Base-by-base conservation (phyloP, 2,329 filamentous ascomycete genomes). In the Arthrobotrys entomopaga region DNA sequence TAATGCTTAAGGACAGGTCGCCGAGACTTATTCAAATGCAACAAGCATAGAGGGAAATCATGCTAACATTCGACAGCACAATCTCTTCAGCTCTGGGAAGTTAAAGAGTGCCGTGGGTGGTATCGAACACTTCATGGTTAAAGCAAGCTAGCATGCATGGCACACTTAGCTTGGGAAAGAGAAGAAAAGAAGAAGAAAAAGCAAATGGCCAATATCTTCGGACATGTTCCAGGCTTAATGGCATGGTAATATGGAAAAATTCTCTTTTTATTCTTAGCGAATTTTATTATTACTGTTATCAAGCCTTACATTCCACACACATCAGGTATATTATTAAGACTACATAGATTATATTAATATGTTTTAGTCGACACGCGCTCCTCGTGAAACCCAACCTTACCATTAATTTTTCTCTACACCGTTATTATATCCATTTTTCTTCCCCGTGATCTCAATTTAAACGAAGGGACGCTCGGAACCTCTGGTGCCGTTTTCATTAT, bases 71-170 rank as follows among this genome's bases (percentile, higher is more conserved):
- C 50, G 57, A 57, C 22, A 46, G 16, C 16, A n/a, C 50, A 16
- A 19, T 64, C 52, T 26, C 20, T 43, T 63, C 65, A 61, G 50
- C 49, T 50, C 58, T 64, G 52, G 58, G 50, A 58, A 64, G 58
- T 63, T 58, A 50, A 38, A 70, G 65, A n/a, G n/a, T n/a, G n/a
- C n/a, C 66, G 69, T 66, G 67, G 53, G 69, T 73, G 60, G 60
- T 48, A 73, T 73, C 63, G 67, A 61, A 73, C 34, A 65, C 54
- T 60, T 61, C 49, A 60, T 11, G 50, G 53, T 49, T 22, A 56
- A 70, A 63, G 19, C n/a, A 49, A 66, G 48, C 54, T 65, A 64
- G 61, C 29, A 34, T 34, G 29, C 29, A 34, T 34, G 29, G 6
- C 29, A 34, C 29, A 34, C 29, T n/a, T 34, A 34, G 5, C 29